Evolutionary conservation across 371 early-diverging fungal genomes (phyloP).

Genomic region (Homolaphlyctis polyrhiza): DNA sequence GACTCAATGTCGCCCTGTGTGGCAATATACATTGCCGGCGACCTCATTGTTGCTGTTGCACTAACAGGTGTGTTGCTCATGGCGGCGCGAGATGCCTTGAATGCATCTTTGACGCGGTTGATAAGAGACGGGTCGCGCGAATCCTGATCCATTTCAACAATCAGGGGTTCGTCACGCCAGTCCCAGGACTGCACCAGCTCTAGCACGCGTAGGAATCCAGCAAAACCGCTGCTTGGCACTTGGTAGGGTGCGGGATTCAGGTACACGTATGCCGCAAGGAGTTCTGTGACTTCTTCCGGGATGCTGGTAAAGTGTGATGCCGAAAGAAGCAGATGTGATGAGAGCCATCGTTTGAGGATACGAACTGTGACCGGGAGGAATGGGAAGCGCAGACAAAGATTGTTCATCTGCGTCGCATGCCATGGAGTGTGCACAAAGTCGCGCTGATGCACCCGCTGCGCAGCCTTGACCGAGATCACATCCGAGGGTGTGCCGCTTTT

Average conservation of each 20-base stretch:
- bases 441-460: slow-evolving; percentile 9
- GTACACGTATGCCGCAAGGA: slow-evolving; percentile 46
- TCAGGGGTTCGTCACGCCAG: slow-evolving; percentile 67
- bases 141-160: slow-evolving; percentile 70
- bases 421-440: slow-evolving; percentile 11
- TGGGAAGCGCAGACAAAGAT: slow-evolving; percentile 24
- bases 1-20: slow-evolving; percentile 59
- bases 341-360: slow-evolving; percentile 82
- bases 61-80: background rate
- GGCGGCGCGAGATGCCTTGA: slow-evolving; percentile 8
- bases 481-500: background rate
- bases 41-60: background rate
- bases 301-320: slow-evolving; percentile 10
- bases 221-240: slow-evolving; percentile 34
- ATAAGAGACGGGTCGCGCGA: slow-evolving; percentile 32
- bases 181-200: slow-evolving; percentile 65
- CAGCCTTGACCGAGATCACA: background rate
- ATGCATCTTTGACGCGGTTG: slow-evolving; percentile 9
- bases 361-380: slow-evolving; percentile 47
- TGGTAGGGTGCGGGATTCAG: slow-evolving; percentile 59
- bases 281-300: slow-evolving; percentile 28
- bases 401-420: slow-evolving; percentile 27
- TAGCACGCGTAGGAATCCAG: slow-evolving; percentile 73
- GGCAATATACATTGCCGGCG: slow-evolving; percentile 58
- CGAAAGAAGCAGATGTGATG: slow-evolving; percentile 59